phyloP scores from a whole-genome alignment of 2,329 filamentous ascomycete species.

The Iodosphaeria phyllophila region DNA sequence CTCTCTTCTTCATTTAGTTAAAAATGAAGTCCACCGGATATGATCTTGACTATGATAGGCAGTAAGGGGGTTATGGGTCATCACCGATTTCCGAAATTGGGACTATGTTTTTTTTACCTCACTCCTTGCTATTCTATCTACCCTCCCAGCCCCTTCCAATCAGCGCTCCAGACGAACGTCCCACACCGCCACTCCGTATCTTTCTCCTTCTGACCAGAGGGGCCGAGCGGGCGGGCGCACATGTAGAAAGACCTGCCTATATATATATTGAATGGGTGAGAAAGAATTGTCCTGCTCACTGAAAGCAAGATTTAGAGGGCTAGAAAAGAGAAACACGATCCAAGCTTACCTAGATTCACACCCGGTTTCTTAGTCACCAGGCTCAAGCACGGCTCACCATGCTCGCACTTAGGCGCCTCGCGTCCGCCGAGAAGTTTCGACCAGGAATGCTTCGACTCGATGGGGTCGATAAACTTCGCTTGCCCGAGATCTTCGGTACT shows the following conservation, averaged over 20 bases:
- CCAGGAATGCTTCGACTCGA: slow-evolving; percentile 68
- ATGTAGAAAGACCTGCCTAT: slow-evolving; percentile 44
- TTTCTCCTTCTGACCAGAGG: slow-evolving; percentile 67
- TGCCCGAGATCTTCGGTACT: slow-evolving; percentile 2
- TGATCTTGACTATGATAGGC: too few species aligned
- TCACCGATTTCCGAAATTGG: too few species aligned
- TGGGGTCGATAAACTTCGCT: slow-evolving; percentile 42
- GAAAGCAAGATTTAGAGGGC: neutral
- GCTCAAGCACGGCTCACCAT: slow-evolving; percentile 71
- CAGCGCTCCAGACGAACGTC: slow-evolving; percentile 60
- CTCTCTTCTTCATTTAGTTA: too few species aligned
- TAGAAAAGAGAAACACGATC: slow-evolving; percentile 2
- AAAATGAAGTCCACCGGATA: too few species aligned
- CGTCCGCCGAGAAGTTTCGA: slow-evolving; percentile 64
- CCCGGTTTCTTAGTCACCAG: slow-evolving; percentile 79
- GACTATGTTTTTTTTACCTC: too few species aligned
- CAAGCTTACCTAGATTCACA: slow-evolving; percentile 48
- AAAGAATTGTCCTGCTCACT: slow-evolving; percentile 2
- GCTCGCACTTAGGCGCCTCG: slow-evolving; percentile 62
- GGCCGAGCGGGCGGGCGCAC: slow-evolving; percentile 57
- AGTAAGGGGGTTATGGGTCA: too few species aligned
- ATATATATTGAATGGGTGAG: neutral
- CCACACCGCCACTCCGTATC: slow-evolving; percentile 74
- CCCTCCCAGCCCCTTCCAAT: slow-evolving; percentile 25
- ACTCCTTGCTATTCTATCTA: too few species aligned